phyloP scores from a whole-genome alignment of 1,284 basidiomycete species.

The Apiotrichum akiyoshidainum region DNA sequence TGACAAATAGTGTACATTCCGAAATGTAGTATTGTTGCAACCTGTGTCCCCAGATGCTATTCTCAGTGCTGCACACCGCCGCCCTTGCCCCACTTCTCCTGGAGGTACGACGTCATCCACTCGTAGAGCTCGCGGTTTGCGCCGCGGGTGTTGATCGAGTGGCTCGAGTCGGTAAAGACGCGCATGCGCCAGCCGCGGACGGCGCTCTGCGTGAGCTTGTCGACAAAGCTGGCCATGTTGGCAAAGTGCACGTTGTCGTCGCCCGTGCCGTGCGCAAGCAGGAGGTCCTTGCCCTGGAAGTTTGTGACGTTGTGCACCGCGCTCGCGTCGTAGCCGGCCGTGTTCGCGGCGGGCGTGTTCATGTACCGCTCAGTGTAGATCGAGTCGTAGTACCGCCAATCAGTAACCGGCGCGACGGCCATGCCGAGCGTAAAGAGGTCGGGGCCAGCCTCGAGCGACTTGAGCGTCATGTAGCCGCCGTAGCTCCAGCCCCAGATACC shows the following conservation, averaged over 20 bases:
- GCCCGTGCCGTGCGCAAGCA: slow-evolving; percentile 86
- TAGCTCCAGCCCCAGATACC: slow-evolving; percentile 97
- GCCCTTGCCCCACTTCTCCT: slow-evolving; percentile 88
- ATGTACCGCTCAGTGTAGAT: slow-evolving; percentile 87
- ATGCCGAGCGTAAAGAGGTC: slow-evolving; percentile 80
- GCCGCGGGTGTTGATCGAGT: slow-evolving; percentile 67
- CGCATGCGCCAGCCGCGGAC: slow-evolving; percentile 81
- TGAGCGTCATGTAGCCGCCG: slow-evolving; percentile 88
- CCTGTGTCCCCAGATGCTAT: too few species aligned
- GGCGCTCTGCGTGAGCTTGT: slow-evolving; percentile 77
- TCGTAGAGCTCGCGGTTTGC: slow-evolving; percentile 81
- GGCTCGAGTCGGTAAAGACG: slow-evolving; percentile 96
- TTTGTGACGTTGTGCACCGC: slow-evolving; percentile 80
- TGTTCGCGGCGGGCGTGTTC: slow-evolving; percentile 74
- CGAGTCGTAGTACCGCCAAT: slow-evolving; percentile 74
- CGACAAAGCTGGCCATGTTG: slow-evolving; percentile 84
- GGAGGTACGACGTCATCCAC: slow-evolving; percentile 76
- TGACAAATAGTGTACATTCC: too few species aligned
- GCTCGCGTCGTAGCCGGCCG: slow-evolving; percentile 75
- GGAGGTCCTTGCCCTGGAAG: slow-evolving; percentile 69
- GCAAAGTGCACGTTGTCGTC: slow-evolving; percentile 93
- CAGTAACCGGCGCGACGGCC: slow-evolving; percentile 61
- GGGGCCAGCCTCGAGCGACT: slow-evolving; percentile 80
- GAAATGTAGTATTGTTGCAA: too few species aligned
- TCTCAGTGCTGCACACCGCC: slow-evolving; percentile 51